A percentile compares a stretch with the other conserved stretches of the same genome.
These are phyloP conservation scores for Lepidium aucheri DNA, from an alignment of 345 rosid species.

Conservation along the genomic window DNA sequence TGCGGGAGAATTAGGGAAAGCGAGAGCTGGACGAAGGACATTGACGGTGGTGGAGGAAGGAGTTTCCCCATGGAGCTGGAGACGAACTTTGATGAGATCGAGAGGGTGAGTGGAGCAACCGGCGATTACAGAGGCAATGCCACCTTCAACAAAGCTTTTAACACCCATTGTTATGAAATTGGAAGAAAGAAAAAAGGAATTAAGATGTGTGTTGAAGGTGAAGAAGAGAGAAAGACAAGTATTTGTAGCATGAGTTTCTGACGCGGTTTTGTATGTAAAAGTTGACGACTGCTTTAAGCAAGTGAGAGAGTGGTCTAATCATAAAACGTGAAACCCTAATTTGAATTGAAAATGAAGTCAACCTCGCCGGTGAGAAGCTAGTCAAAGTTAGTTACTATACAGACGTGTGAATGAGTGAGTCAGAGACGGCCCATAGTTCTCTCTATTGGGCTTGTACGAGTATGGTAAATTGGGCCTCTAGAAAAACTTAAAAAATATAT, in stretches of 20 bases:
- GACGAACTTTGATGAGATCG: conserved; percentile 74
- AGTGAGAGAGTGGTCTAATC: background rate
- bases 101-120: conserved; percentile 86
- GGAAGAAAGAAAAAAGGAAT: background rate
- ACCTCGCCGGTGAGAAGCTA: background rate
- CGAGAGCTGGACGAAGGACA: conserved; percentile 45
- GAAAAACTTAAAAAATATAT: no score
- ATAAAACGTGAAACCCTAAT: background rate
- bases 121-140: conserved; percentile 64
- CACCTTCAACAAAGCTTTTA: conserved; percentile 56
- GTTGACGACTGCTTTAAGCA: background rate
- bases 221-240: background rate
- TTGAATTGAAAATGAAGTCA: background rate
- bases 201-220: conserved; percentile 1
- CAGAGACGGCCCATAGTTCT: background rate
- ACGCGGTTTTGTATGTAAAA: conserved; percentile 14
- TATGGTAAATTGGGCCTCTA: background rate
- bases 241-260: conserved; percentile 7
- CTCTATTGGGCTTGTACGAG: background rate
- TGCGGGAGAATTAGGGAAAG: conserved; percentile 32
- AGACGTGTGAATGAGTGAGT: background rate
- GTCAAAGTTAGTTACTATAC: background rate
- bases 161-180: background rate
- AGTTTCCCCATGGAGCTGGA: conserved; percentile 77
- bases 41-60: conserved; percentile 26